phyloP scores from a whole-genome alignment of 106 monocot species.

The Dendrobium officinale region DNA sequence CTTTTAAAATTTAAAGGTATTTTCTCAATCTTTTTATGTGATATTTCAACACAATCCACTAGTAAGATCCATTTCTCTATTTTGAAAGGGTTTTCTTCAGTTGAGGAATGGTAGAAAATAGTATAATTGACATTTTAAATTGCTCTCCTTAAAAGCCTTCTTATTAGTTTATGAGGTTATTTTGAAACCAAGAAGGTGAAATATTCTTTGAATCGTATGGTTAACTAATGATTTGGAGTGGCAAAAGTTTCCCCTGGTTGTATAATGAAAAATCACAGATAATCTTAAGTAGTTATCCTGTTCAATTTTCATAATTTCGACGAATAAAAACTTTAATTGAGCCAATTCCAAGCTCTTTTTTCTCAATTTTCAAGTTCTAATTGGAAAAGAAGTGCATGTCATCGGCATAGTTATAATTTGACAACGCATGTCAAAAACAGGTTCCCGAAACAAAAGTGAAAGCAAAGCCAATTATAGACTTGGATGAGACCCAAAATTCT shows the following conservation, averaged over 20 bases:
- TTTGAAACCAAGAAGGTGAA: not conserved
- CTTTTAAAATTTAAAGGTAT: too few species aligned
- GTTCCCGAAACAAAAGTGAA: constrained; percentile 29
- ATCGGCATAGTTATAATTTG: constrained; percentile 7
- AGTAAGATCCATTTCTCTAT: too few species aligned
- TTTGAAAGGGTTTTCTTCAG: too few species aligned
- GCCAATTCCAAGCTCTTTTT: not conserved
- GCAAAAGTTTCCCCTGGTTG: not conserved
- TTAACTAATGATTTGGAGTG: not conserved
- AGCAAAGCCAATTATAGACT: constrained; percentile 16
- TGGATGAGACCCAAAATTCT: constrained; percentile 4
- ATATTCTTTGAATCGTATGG: not conserved
- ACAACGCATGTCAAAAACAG: constrained; percentile 14
- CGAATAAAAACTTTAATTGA: not conserved
- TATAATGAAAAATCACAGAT: not conserved
- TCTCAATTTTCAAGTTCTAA: not conserved
- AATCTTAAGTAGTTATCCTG: too few species aligned
- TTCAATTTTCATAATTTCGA: not conserved
- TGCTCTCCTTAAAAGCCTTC: not conserved
- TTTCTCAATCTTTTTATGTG: too few species aligned
- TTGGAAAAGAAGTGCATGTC: not conserved
- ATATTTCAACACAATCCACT: too few species aligned
- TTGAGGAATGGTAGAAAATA: too few species aligned
- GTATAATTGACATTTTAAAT: too few species aligned
- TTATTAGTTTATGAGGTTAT: not conserved